A percentile compares a stretch with the other conserved stretches of the same genome.
Conservation (phyloP, 257 asterid genomes). For the Prunella vulgaris region DNA sequence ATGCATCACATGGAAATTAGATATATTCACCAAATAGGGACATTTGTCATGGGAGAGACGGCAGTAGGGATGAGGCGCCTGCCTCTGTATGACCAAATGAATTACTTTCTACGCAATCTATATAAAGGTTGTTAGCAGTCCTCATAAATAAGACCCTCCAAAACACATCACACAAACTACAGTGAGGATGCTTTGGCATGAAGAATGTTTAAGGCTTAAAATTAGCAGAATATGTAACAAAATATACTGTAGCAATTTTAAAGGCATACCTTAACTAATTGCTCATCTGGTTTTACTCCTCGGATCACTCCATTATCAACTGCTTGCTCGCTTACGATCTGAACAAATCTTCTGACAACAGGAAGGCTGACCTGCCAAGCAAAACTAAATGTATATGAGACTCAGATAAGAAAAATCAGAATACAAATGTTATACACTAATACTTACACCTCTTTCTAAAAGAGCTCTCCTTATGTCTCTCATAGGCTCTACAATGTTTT, state of each 20-base stretch:
- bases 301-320: constrained; percentile 88
- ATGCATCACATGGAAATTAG: neutral
- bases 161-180: neutral
- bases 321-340: constrained; percentile 83
- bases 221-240: neutral
- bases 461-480: constrained; percentile 94
- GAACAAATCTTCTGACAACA: constrained; percentile 94
- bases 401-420: neutral
- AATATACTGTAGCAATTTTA: neutral
- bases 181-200: neutral
- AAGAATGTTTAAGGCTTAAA: constrained; percentile 13
- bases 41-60: neutral
- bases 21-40: constrained; percentile 1
- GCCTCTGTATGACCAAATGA: neutral
- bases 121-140: neutral
- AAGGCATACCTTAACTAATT: constrained; percentile 79
- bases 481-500: constrained; percentile 95
- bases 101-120: neutral
- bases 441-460: constrained; percentile 90
- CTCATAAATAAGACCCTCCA: neutral
- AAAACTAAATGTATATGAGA: constrained; percentile 7
- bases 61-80: neutral
- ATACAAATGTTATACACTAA: neutral
- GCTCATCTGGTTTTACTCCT: constrained; percentile 96
- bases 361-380: constrained; percentile 91